phyloP scores from a whole-genome alignment of 2,329 filamentous ascomycete genomes.

The Camillea tinctor region DNA sequence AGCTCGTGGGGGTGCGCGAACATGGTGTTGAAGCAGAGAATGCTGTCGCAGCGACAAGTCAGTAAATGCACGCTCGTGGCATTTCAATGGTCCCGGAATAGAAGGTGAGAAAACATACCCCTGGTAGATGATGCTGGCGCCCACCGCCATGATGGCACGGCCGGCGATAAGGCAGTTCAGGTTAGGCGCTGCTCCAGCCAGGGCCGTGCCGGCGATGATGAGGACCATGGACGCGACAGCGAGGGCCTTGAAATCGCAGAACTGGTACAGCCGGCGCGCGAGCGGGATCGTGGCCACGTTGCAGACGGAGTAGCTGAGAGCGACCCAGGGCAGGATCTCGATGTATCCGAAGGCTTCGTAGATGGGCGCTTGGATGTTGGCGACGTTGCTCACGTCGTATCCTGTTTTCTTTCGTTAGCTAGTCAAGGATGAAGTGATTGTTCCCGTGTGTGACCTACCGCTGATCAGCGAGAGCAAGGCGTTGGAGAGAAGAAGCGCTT shows the following conservation, averaged over 20 bases:
- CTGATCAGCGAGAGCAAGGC: too few species aligned
- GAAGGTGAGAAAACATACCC: constrained; percentile 17
- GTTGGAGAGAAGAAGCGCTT: too few species aligned
- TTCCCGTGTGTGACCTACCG: too few species aligned
- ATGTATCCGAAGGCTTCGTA: constrained; percentile 48
- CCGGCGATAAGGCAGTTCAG: constrained; percentile 34
- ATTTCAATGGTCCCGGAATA: not conserved
- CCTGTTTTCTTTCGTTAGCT: constrained; percentile 24
- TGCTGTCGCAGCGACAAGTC: constrained; percentile 3
- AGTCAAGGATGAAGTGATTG: too few species aligned
- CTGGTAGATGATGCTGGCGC: constrained; percentile 33
- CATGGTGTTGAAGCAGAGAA: constrained; percentile 23
- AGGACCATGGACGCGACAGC: constrained; percentile 26
- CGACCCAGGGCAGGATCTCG: constrained; percentile 40
- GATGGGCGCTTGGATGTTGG: constrained; percentile 56
- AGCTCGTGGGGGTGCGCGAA: constrained; percentile 24
- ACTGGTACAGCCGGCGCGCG: constrained; percentile 33
- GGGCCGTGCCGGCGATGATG: constrained; percentile 16
- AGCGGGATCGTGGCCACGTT: constrained; percentile 36
- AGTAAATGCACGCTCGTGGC: not conserved
- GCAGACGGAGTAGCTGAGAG: constrained; percentile 35
- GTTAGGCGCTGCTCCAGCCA: constrained; percentile 31
- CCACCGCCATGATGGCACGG: constrained; percentile 34
- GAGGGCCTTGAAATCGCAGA: constrained; percentile 34
- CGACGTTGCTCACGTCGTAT: constrained; percentile 45